These are phyloP conservation scores for Cordyceps fumosorosea DNA, from an alignment of 2,329 filamentous ascomycete species.

Conservation along the genomic window DNA sequence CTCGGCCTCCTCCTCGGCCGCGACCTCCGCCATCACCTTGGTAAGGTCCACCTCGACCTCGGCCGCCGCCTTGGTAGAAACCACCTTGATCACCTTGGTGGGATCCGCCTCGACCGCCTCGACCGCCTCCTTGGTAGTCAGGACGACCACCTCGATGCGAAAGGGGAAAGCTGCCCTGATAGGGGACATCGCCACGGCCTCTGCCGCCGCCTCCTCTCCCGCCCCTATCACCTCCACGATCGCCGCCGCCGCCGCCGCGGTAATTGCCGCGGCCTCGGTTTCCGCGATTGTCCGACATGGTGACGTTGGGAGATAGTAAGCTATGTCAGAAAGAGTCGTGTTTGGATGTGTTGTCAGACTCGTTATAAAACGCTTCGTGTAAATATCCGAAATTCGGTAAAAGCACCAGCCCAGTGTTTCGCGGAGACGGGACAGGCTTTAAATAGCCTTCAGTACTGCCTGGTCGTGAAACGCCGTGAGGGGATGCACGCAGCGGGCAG, in stretches of 20 bases:
- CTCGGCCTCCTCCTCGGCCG: conserved; percentile 4
- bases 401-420: background rate
- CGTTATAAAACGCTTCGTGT: background rate
- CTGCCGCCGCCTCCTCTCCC: conserved; percentile 14
- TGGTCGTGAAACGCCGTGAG: background rate
- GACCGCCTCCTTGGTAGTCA: conserved; percentile 13
- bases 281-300: background rate
- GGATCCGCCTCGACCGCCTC: conserved; percentile 18
- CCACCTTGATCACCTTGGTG: conserved; percentile 11
- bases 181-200: conserved; percentile 8
- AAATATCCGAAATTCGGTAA: background rate
- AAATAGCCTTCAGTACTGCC: background rate
- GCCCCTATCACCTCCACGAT: background rate
- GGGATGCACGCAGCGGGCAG: background rate
- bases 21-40: conserved; percentile 15
- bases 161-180: background rate
- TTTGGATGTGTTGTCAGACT: background rate
- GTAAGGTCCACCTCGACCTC: conserved; percentile 18
- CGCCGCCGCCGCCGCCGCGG: background rate
- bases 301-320: background rate
- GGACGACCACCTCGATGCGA: background rate
- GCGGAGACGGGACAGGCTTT: background rate
- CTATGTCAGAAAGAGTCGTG: background rate
- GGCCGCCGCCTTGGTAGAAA: conserved; percentile 14
- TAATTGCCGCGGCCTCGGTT: background rate